Conservation (phyloP, 2,329 filamentous ascomycete species). For the Arthroderma sp. region DNA sequence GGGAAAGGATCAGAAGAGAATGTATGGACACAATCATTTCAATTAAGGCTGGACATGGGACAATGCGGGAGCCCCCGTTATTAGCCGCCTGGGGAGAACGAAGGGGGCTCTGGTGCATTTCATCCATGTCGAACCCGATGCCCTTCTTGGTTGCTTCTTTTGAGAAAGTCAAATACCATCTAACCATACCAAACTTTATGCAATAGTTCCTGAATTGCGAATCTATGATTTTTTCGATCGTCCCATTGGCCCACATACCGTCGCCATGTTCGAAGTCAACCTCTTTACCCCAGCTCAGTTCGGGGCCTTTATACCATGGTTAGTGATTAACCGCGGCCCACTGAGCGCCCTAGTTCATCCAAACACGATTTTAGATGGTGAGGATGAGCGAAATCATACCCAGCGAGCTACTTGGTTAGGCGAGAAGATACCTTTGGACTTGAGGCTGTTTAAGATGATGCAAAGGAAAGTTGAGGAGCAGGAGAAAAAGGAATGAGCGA, state of each 20-base stretch:
- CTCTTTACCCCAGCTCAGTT: slow-evolving; percentile 76
- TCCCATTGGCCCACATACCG: slow-evolving; percentile 67
- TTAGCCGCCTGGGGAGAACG: no score
- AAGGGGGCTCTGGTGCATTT: not conserved
- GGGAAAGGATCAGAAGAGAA: slow-evolving; percentile 66
- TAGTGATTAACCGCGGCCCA: slow-evolving; percentile 68
- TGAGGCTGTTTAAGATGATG: slow-evolving; percentile 23
- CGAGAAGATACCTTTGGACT: slow-evolving; percentile 32
- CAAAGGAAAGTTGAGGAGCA: not conserved
- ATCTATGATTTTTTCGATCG: slow-evolving; percentile 67
- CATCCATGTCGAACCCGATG: not conserved
- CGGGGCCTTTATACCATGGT: slow-evolving; percentile 76
- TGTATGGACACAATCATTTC: slow-evolving; percentile 38
- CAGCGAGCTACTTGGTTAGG: slow-evolving; percentile 34
- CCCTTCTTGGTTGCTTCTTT: not conserved
- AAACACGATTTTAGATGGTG: slow-evolving; percentile 48
- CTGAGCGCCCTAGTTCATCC: slow-evolving; percentile 70
- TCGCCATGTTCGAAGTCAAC: slow-evolving; percentile 90
- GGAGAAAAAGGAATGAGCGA: not conserved
- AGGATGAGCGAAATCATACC: slow-evolving; percentile 38
- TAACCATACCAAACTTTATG: not conserved
- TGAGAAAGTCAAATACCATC: no score
- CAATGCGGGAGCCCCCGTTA: no score
- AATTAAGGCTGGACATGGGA: no score
- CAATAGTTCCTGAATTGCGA: slow-evolving; percentile 64